Base-by-base conservation (phyloP, 805 yeast species). In the Wickerhamiella azyma region DNA sequence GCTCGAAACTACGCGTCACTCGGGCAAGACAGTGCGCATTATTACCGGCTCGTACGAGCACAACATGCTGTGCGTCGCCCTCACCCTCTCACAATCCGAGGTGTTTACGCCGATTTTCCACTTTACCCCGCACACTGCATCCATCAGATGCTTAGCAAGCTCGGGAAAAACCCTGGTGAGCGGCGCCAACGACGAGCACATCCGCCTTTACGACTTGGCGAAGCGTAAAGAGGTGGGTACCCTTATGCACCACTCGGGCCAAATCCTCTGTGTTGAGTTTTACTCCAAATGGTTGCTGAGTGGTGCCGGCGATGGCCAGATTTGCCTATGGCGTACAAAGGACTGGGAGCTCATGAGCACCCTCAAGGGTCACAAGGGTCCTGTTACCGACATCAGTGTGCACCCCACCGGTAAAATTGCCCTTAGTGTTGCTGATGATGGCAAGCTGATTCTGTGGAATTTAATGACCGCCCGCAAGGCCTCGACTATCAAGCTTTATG, bases 1-100 rank as follows among this genome's bases (percentile, higher is more conserved):
- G 7, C 33, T 48, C 11, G 49, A 48, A 2, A 10, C 19, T 9
- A 41, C 43, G 1, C 30, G 51, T 3, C 14, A 42, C 6, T 6
- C 33, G 3, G 51, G 50, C 21, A 40, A 39, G 6, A 53, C 56
- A 2, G 37, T 89, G 54, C 72, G 98, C 60, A 77, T 92, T 19
- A 74, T 89, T 55, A 94, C 85, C 10, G 98, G 98, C 21, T 86
- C 96, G 0, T 92, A 92, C 57, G 98, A 92, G 65, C 98, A 92
- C 65, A 85, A 86, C 51, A 64, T 92, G 40, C 66, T 88, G 36
- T 86, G 96, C 68, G 69, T 86, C 13, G 84, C 96, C 1, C 66
- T 85, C 38, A 72, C 79, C n/a, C 55, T 85, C 21, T 73, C 77
- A 2, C 41, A 48, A 0, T 48, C 52, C 4, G 60, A 60, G 21